phyloP scores from a whole-genome alignment of 495 filamentous ascomycete genomes.

The Rostrohypoxylon terebratum region DNA sequence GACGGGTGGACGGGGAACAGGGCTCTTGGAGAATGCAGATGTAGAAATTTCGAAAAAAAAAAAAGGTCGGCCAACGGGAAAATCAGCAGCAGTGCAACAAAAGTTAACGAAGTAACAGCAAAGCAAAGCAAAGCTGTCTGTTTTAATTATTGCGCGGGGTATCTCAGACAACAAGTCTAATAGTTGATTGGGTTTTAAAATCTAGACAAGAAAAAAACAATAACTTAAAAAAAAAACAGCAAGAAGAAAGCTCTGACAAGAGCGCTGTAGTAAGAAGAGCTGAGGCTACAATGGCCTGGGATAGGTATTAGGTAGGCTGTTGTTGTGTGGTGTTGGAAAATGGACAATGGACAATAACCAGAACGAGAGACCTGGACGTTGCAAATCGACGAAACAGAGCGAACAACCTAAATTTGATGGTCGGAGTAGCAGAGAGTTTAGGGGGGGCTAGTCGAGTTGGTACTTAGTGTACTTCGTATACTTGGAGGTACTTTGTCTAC shows the following conservation, averaged over 20 bases:
- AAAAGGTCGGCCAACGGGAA: neutral
- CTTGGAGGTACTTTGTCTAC: slow-evolving; percentile 1
- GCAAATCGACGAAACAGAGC: slow-evolving; percentile 43
- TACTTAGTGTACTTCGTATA: slow-evolving; percentile 22
- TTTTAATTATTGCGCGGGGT: slow-evolving; percentile 38
- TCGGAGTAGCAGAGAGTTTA: slow-evolving; percentile 34
- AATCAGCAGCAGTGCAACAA: neutral
- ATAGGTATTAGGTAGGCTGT: slow-evolving; percentile 18
- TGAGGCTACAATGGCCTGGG: slow-evolving; percentile 34
- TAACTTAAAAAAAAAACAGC: slow-evolving; percentile 9
- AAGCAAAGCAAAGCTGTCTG: slow-evolving; percentile 25
- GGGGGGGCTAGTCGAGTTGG: slow-evolving; percentile 32
- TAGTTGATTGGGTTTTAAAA: slow-evolving; percentile 32
- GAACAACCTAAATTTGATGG: slow-evolving; percentile 45
- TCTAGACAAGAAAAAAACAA: slow-evolving; percentile 45
- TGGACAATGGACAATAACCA: slow-evolving; percentile 23
- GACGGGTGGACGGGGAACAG: slow-evolving; percentile 33
- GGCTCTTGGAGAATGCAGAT: slow-evolving; percentile 33
- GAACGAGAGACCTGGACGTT: slow-evolving; percentile 29
- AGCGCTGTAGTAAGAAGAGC: slow-evolving; percentile 15
- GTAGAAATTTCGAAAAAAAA: neutral
- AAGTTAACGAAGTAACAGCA: too few relatives aligned
- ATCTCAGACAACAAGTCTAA: slow-evolving; percentile 45
- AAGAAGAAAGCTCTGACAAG: slow-evolving; percentile 19
- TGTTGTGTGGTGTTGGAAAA: slow-evolving; percentile 33